Conservation (phyloP, 2,329 filamentous ascomycete genomes). For the Periconia macrospinosa region DNA sequence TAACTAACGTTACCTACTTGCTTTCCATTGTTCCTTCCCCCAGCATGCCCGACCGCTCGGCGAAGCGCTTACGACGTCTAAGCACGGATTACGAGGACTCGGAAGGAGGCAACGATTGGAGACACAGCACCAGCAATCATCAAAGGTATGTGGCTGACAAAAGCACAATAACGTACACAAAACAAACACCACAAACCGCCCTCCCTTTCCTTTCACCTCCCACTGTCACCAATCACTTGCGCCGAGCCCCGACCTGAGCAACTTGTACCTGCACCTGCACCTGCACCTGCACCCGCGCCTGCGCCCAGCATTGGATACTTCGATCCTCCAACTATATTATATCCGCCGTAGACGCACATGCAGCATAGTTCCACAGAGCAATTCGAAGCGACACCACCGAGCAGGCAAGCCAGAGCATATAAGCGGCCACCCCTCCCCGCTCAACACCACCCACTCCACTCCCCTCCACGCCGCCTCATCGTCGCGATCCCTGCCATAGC, state of each 20-base stretch:
- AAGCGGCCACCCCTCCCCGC: conserved; percentile 1
- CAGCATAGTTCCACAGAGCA: background rate
- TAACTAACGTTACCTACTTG: too few species aligned
- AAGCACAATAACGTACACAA: background rate
- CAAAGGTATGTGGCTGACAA: conserved; percentile 28
- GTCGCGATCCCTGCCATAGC: conserved; percentile 6
- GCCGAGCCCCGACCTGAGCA: background rate
- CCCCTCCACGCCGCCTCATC: background rate
- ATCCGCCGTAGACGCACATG: background rate
- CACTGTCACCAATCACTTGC: background rate
- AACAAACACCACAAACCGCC: background rate
- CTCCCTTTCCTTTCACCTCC: background rate
- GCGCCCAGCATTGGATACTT: background rate
- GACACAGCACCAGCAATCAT: conserved; percentile 33
- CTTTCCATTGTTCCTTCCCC: background rate
- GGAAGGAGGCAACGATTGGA: conserved; percentile 37
- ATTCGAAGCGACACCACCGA: background rate
- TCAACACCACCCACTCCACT: conserved; percentile 1
- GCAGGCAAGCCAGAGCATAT: background rate
- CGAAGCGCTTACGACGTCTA: conserved; percentile 45
- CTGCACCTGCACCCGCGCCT: background rate
- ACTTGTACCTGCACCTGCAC: background rate
- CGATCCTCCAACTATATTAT: background rate
- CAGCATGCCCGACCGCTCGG: conserved; percentile 35
- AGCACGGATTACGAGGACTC: conserved; percentile 45